Conservation (phyloP, 805 yeast genomes). For the Candida manassasensis region DNA sequence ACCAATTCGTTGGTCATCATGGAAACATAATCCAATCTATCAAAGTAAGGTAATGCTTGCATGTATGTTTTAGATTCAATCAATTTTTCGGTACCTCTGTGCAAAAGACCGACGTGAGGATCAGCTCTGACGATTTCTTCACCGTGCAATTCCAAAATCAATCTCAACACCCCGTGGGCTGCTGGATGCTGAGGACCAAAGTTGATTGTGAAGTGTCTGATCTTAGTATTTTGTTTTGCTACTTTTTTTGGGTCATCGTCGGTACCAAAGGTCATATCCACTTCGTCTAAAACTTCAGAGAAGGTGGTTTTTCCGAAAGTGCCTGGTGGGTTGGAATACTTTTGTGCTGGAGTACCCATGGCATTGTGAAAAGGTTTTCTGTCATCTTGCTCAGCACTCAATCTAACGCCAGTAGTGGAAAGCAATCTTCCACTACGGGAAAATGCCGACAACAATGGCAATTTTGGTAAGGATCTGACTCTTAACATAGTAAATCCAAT, state of each 20-base stretch:
- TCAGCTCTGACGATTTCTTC: conserved; percentile 84
- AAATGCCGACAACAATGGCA: conserved; percentile 5
- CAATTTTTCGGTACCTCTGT: conserved; percentile 85
- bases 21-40: conserved; percentile 76
- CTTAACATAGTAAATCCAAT: conserved; percentile 19
- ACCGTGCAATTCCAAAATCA: conserved; percentile 81
- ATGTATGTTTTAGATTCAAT: conserved; percentile 81
- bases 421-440: conserved; percentile 7
- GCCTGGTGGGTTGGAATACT: conserved; percentile 28
- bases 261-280: conserved; percentile 41
- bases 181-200: conserved; percentile 96
- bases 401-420: conserved; percentile 16
- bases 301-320: conserved; percentile 40
- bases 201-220: conserved; percentile 84
- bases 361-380: conserved; percentile 34
- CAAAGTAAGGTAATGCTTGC: conserved; percentile 87
- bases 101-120: conserved; percentile 85
- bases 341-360: conserved; percentile 34
- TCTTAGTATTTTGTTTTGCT: conserved; percentile 46
- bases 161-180: conserved; percentile 86
- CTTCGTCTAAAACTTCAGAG: conserved; percentile 41
- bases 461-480: conserved; percentile 11
- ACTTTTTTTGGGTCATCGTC: conserved; percentile 41
- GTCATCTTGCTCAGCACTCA: conserved; percentile 21
- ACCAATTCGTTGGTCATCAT: conserved; percentile 93